These are phyloP conservation scores for Eucalyptus brandiana DNA, from an alignment of 345 rosid genomes.

Conservation along the genomic window DNA sequence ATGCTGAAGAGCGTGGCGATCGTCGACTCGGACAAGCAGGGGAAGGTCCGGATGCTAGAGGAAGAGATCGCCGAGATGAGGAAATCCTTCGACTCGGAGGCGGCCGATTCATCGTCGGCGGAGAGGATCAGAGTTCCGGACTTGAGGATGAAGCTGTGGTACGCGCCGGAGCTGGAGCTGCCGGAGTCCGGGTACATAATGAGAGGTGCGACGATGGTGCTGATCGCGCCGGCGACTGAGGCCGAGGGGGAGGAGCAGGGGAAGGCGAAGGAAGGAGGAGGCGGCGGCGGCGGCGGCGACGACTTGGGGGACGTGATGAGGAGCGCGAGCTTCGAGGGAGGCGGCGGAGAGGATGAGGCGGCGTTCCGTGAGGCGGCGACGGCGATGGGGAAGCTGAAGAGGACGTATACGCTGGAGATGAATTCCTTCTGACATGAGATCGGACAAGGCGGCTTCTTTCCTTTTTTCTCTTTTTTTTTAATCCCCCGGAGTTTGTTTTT, in stretches of 20 bases:
- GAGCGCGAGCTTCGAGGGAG: not conserved
- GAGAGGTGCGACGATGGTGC: conserved; percentile 30
- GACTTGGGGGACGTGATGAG: not conserved
- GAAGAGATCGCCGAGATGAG: conserved; percentile 18
- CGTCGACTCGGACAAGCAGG: conserved; percentile 19
- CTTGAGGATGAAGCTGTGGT: conserved; percentile 19
- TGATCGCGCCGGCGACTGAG: conserved; percentile 6
- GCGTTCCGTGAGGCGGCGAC: conserved; percentile 23
- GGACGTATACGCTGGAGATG: conserved; percentile 26
- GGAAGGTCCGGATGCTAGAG: conserved; percentile 6
- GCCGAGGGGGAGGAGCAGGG: not conserved
- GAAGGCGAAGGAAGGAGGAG: not conserved
- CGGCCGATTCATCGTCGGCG: not conserved
- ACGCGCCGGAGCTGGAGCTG: conserved; percentile 17
- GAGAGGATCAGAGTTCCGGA: conserved; percentile 24
- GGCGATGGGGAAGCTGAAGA: conserved; percentile 28
- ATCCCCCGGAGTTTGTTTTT: not conserved
- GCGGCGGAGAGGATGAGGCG: not conserved
- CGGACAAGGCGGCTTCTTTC: not conserved
- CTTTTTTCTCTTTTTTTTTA: not conserved
- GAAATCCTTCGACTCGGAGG: not conserved
- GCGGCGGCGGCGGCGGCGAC: too few relatives aligned
- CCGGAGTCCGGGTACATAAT: conserved; percentile 19
- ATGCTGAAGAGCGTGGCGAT: conserved; percentile 2
- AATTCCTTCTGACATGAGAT: conserved; percentile 17